Evolutionary conservation across 2,329 filamentous ascomycete species (phyloP).

Genomic region (Phoma sp.): DNA sequence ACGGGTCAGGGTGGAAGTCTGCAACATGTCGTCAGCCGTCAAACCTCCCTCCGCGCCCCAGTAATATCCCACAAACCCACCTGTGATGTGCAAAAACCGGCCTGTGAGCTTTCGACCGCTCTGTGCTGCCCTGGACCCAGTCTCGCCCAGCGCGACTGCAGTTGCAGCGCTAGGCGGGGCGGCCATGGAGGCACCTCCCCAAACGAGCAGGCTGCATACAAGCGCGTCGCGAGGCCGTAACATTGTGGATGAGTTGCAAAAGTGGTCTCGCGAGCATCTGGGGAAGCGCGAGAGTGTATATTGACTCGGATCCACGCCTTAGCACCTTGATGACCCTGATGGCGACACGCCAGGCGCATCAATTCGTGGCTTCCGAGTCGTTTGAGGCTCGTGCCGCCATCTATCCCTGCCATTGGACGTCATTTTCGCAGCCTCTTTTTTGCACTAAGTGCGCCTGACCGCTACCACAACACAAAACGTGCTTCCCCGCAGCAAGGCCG

Average conservation of each 20-base stretch:
- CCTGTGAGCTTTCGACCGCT: conserved; percentile 57
- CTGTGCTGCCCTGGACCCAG: conserved; percentile 20
- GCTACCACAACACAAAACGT: conserved; percentile 1
- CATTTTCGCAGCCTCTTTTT: conserved; percentile 18
- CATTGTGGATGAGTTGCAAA: conserved; percentile 23
- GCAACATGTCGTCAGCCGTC: conserved; percentile 12
- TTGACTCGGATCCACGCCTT: conserved; percentile 11
- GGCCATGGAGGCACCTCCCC: conserved; percentile 30
- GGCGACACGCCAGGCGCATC: conserved; percentile 21
- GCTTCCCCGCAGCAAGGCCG: neutral
- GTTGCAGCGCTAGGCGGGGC: conserved; percentile 35
- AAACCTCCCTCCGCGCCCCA: neutral
- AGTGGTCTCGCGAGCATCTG: conserved; percentile 13
- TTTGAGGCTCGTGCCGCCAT: conserved; percentile 29
- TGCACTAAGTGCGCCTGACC: conserved; percentile 16
- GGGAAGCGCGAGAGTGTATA: conserved; percentile 26
- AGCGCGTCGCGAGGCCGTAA: conserved; percentile 33
- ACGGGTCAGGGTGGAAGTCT: conserved; percentile 93
- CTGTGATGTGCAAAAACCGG: conserved; percentile 87
- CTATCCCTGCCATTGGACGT: conserved; percentile 35
- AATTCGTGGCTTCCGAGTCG: conserved; percentile 14
- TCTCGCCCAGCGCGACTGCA: conserved; percentile 18
- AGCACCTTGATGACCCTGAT: conserved; percentile 33
- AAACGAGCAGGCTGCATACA: conserved; percentile 38
- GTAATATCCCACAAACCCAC: conserved; percentile 55